phyloP scores from a whole-genome alignment of 2,329 filamentous ascomycete genomes.

The Juglanconis juglandina region DNA sequence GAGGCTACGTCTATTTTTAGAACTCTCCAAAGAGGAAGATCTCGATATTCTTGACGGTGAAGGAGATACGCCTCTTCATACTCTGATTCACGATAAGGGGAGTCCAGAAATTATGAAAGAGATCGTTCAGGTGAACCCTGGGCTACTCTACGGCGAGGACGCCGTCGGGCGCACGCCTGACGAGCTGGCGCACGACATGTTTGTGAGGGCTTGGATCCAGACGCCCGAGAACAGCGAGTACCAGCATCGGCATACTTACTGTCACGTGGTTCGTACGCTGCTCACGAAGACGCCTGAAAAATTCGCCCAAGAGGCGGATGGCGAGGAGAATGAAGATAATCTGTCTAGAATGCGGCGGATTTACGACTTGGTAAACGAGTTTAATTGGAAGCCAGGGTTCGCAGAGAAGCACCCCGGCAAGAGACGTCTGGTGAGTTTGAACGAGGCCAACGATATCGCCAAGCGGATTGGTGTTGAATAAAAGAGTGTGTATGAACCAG shows the following conservation, averaged over 20 bases:
- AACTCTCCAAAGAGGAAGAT: conserved; percentile 54
- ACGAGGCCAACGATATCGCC: conserved; percentile 47
- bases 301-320: conserved; percentile 11
- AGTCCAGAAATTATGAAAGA: conserved; percentile 35
- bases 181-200: conserved; percentile 61
- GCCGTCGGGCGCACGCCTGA: conserved; percentile 70
- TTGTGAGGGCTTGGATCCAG: conserved; percentile 37
- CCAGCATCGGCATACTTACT: not conserved
- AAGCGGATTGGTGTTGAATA: conserved; percentile 22
- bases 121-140: conserved; percentile 54
- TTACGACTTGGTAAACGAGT: conserved; percentile 25
- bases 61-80: conserved; percentile 64
- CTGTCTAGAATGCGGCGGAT: conserved; percentile 3
- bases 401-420: conserved; percentile 30
- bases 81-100: conserved; percentile 39
- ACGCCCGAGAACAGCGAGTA: not conserved
- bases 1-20: conserved; percentile 48
- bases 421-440: conserved; percentile 50
- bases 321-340: not conserved
- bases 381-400: too few relatives aligned
- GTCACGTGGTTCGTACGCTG: not conserved
- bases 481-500: conserved; percentile 14
- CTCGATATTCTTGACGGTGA: conserved; percentile 59
- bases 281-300: conserved; percentile 8
- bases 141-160: conserved; percentile 68